These are phyloP conservation scores for Phaeosphaeria sp. DNA, from an alignment of 2,329 filamentous ascomycete species.

Conservation along the genomic window DNA sequence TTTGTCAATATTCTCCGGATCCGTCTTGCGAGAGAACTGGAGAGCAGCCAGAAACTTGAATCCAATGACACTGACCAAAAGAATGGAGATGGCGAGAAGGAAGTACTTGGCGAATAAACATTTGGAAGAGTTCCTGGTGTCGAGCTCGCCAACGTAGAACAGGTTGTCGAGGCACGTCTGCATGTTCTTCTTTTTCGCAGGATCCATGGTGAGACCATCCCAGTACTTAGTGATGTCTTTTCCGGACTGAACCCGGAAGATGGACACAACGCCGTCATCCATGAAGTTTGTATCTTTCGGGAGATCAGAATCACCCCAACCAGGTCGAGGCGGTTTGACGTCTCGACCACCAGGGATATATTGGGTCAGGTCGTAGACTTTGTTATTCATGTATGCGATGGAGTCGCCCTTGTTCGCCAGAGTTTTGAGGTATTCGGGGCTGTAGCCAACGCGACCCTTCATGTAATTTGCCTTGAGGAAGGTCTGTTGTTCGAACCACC, in stretches of 20 bases:
- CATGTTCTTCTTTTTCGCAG: conserved; percentile 69
- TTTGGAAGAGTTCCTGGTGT: conserved; percentile 83
- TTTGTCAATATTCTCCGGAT: conserved; percentile 96
- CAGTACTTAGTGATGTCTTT: conserved; percentile 84
- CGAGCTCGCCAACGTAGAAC: conserved; percentile 90
- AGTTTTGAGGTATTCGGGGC: conserved; percentile 74
- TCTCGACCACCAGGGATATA: conserved; percentile 79
- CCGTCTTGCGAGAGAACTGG: conserved; percentile 88
- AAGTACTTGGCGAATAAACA: conserved; percentile 92
- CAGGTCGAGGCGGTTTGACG: conserved; percentile 59
- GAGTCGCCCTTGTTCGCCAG: conserved; percentile 69
- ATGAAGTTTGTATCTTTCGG: conserved; percentile 75
- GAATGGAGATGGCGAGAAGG: conserved; percentile 79
- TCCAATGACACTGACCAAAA: conserved; percentile 80
- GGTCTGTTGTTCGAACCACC: conserved; percentile 89
- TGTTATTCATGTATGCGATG: conserved; percentile 78
- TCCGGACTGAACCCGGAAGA: conserved; percentile 80
- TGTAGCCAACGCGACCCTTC: conserved; percentile 88
- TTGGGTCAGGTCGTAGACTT: conserved; percentile 87
- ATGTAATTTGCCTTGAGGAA: conserved; percentile 78
- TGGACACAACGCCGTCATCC: conserved; percentile 71
- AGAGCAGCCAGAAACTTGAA: conserved; percentile 98
- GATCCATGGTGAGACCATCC: conserved; percentile 69
- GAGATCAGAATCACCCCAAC: conserved; percentile 55
- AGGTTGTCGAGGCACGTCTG: conserved; percentile 87